A percentile compares a stretch with the other conserved stretches of the same genome.
Conservation (phyloP, 129 eudicot genomes). For the Flaveria ramosissima region DNA sequence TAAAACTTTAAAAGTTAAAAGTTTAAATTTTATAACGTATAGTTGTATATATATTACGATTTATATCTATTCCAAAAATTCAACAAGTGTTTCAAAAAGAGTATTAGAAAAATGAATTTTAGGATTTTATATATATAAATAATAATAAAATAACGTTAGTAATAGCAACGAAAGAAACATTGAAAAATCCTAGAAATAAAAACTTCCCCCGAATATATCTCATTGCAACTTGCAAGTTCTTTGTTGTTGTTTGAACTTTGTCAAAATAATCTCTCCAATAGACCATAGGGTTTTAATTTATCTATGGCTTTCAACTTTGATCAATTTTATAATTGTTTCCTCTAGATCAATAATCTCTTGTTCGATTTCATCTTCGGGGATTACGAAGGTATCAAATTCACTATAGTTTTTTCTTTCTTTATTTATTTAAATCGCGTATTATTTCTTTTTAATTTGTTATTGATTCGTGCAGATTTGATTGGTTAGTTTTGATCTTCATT, state of each 20-base stretch:
- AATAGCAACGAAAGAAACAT: no score
- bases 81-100: no score
- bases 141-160: no score
- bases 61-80: no score
- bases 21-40: no score
- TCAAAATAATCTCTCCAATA: not conserved
- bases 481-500: conserved; percentile 18
- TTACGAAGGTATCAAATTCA: conserved; percentile 27
- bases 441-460: not conserved
- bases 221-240: not conserved
- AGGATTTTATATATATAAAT: no score
- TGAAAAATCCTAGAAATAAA: no score
- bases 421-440: not conserved
- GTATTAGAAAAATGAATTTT: no score
- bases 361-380: conserved; percentile 14
- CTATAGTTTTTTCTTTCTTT: not conserved
- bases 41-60: no score
- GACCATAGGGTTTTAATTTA: not conserved
- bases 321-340: not conserved
- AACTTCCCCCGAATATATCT: not conserved
- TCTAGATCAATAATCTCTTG: conserved; percentile 23
- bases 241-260: conserved; percentile 6
- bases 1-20: no score
- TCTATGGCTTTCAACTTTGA: conserved; percentile 8
- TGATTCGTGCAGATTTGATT: conserved; percentile 7